A percentile compares a stretch with the other conserved stretches of the same genome.
Conservation (phyloP, 2,329 filamentous ascomycete genomes). For the Pseudogymnoascus sp. region DNA sequence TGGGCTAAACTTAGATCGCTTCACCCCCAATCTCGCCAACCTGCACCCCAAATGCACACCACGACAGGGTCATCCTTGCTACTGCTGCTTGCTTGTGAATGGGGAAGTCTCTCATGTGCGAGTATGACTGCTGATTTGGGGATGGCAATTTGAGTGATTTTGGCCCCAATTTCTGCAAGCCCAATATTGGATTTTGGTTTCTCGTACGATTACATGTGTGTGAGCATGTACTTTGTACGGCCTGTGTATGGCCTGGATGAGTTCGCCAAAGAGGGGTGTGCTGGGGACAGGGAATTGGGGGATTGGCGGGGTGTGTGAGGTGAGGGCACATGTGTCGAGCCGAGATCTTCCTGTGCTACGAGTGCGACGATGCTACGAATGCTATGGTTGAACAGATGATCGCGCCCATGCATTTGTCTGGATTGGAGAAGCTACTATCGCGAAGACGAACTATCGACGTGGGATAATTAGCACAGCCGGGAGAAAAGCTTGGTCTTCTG, state of each 20-base stretch:
- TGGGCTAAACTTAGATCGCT: not conserved
- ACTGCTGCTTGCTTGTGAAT: not conserved
- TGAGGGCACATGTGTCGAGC: not conserved
- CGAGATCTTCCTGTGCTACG: not conserved
- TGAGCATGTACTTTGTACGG: not conserved
- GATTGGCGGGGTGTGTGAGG: not conserved
- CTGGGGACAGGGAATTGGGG: not conserved
- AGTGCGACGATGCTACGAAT: not conserved
- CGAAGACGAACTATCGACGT: not conserved
- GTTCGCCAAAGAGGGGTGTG: not conserved
- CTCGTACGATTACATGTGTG: not conserved
- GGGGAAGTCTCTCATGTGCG: not conserved
- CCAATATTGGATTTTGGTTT: not conserved
- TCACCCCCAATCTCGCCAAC: not conserved
- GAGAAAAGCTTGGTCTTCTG: not conserved
- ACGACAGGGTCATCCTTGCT: not conserved
- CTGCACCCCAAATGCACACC: not conserved
- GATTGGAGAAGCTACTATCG: not conserved
- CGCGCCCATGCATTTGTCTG: not conserved
- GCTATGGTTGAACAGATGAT: not conserved
- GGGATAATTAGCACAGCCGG: not conserved
- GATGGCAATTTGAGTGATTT: not conserved
- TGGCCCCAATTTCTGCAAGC: not conserved
- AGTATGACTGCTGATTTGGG: not conserved
- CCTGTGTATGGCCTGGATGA: not conserved